A percentile compares a stretch with the other conserved stretches of the same genome.
These are phyloP conservation scores for Francoa sonchifolia DNA, from an alignment of 441 rosid species.

Conservation along the genomic window DNA sequence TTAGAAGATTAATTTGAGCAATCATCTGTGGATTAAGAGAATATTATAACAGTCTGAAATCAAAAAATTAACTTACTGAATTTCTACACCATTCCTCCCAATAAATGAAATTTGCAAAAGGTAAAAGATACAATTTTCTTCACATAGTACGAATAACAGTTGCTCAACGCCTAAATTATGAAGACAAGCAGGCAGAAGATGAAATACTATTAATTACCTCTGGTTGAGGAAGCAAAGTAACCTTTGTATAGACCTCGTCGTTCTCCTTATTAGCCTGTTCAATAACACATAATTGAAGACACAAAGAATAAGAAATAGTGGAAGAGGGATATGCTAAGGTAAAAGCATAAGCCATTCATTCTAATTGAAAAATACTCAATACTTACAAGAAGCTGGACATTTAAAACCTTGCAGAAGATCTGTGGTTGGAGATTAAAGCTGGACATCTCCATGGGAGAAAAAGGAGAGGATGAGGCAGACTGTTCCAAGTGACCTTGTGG, in stretches of 20 bases:
- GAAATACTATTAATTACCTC: conserved; percentile 36
- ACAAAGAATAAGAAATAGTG: conserved; percentile 10
- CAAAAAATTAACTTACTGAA: too few relatives aligned
- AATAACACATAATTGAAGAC: conserved; percentile 4
- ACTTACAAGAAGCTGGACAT: conserved; percentile 66
- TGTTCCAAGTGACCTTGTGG: conserved; percentile 89
- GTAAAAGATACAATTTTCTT: too few relatives aligned
- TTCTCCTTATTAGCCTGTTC: conserved; percentile 79
- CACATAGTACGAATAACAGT: background rate
- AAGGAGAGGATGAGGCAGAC: conserved; percentile 31
- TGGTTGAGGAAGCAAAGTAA: conserved; percentile 69
- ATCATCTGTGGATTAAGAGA: conserved; percentile 4
- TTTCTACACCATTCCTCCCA: too few relatives aligned
- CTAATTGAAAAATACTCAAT: conserved; percentile 7
- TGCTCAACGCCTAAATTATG: conserved; percentile 2
- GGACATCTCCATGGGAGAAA: conserved; percentile 41
- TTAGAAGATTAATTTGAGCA: conserved; percentile 8
- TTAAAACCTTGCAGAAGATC: conserved; percentile 61
- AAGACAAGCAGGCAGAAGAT: conserved; percentile 4
- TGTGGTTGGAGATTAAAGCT: conserved; percentile 54
- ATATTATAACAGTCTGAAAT: background rate
- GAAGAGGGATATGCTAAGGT: conserved; percentile 1
- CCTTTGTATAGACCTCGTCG: conserved; percentile 87
- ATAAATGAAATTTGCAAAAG: too few relatives aligned
- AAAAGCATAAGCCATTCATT: background rate